phyloP scores from a whole-genome alignment of 164 flowering plant species.

The Magnolia kwangsiensis region DNA sequence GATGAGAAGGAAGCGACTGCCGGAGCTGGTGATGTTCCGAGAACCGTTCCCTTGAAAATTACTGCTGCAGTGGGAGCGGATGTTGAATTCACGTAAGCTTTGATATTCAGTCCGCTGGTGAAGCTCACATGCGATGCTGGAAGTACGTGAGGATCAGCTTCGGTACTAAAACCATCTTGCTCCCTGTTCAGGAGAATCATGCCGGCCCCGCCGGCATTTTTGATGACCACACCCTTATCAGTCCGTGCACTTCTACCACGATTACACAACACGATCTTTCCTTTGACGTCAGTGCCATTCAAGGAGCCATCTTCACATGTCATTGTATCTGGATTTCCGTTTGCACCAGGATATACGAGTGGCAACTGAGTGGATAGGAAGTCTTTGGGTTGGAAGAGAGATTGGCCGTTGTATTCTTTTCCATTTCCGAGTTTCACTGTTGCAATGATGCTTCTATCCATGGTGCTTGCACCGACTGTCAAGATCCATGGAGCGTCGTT shows the following conservation, averaged over 20 bases:
- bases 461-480: conserved; percentile 52
- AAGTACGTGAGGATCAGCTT: conserved; percentile 34
- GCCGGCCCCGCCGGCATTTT: conserved; percentile 43
- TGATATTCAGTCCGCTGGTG: conserved; percentile 28
- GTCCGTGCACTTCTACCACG: conserved; percentile 14
- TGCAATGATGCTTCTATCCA: conserved; percentile 30
- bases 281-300: conserved; percentile 18
- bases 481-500: conserved; percentile 47
- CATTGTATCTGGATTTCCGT: conserved; percentile 9
- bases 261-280: conserved; percentile 33
- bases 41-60: conserved; percentile 35
- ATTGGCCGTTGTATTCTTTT: conserved; percentile 27
- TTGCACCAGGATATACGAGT: conserved; percentile 28
- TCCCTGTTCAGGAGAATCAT: conserved; percentile 7
- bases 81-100: conserved; percentile 44
- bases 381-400: conserved; percentile 22
- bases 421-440: conserved; percentile 5
- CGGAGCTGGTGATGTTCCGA: conserved; percentile 15
- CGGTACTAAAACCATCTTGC: conserved; percentile 20
- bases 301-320: conserved; percentile 19
- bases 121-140: conserved; percentile 38
- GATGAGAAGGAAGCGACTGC: conserved; percentile 7
- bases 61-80: conserved; percentile 32
- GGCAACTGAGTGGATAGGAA: conserved; percentile 20
- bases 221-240: conserved; percentile 25